Conservation (phyloP, 768 basidiomycete genomes). For the Psilocybe subaeruginosa region DNA sequence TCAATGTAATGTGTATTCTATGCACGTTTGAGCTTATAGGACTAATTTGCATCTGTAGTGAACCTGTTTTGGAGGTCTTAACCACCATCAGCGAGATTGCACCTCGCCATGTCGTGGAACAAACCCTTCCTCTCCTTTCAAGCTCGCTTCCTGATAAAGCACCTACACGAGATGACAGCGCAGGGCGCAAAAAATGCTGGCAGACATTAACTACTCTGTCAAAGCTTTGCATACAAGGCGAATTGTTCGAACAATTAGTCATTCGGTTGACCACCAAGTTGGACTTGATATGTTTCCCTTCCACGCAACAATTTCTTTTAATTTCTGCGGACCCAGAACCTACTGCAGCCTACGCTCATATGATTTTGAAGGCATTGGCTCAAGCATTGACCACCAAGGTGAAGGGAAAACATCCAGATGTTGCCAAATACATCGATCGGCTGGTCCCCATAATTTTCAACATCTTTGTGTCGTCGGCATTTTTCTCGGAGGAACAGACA, state of each 20-base stretch:
- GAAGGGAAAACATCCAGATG: constrained; percentile 62
- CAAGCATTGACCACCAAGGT: constrained; percentile 57
- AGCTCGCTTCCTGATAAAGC: constrained; percentile 69
- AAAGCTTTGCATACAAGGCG: constrained; percentile 69
- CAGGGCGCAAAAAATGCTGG: constrained; percentile 67
- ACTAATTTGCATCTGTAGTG: constrained; percentile 38
- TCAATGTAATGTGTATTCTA: constrained; percentile 41
- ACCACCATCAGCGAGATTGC: constrained; percentile 58
- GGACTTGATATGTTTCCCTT: constrained; percentile 60
- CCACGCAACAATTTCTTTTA: constrained; percentile 14
- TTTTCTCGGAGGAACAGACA: constrained; percentile 28
- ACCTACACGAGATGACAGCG: constrained; percentile 53
- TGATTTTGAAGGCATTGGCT: constrained; percentile 72
- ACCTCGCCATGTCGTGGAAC: constrained; percentile 67
- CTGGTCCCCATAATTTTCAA: constrained; percentile 75
- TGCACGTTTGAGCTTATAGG: neutral
- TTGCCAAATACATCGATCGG: constrained; percentile 78
- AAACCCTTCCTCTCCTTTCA: constrained; percentile 84
- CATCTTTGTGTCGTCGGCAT: constrained; percentile 51
- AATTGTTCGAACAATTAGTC: constrained; percentile 85
- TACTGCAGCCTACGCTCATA: constrained; percentile 82
- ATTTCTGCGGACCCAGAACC: constrained; percentile 51
- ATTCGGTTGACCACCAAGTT: constrained; percentile 79
- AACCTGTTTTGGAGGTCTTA: constrained; percentile 64
- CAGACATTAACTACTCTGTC: constrained; percentile 69